Base-by-base conservation (phyloP, 139 green algal species). In the Zygnema circumcarinatum region DNA sequence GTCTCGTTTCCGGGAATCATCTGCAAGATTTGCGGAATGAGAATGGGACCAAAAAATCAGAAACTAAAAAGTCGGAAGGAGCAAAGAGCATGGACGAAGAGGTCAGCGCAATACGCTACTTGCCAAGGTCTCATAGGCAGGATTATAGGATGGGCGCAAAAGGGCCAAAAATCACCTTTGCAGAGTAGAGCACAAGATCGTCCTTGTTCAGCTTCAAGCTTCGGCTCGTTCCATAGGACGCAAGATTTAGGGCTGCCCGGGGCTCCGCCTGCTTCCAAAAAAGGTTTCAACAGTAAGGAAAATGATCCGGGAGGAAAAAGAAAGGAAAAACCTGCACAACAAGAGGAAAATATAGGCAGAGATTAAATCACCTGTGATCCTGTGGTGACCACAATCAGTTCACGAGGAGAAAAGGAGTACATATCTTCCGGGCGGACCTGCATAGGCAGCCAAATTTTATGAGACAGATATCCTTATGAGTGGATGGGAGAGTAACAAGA, bases 121-220 rank as follows among this genome's bases (percentile, higher is more conserved):
- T n/a, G n/a, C n/a, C n/a, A n/a, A n/a, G n/a, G n/a, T n/a, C n/a
- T n/a, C n/a, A n/a, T n/a, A n/a, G n/a, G n/a, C n/a, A n/a, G n/a
- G n/a, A n/a, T n/a, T n/a, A n/a, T n/a, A n/a, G n/a, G n/a, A n/a
- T n/a, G n/a, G n/a, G n/a, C n/a, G n/a, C n/a, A n/a, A n/a, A n/a
- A n/a, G n/a, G n/a, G n/a, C n/a, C n/a, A n/a, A n/a, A n/a, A n/a
- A n/a, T n/a, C 47, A 90, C 86, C 88, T 98, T 98, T 2, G 95
- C 96, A 2, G 94, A 96, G 93, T 98, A 99, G 25, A 99, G 91
- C 16, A 99, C 67, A 11, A 97, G 87, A 91, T 99, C 97, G n/a
- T 91, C 88, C 1, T 88, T 74, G 25, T 83, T 54, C 35, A 99
- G 95, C 91, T 96, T 96, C 16, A 99, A 93, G 38, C 93, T 84